Evolutionary conservation across 305 asterid genomes (phyloP).

Genomic region (Striga hermonthica): DNA sequence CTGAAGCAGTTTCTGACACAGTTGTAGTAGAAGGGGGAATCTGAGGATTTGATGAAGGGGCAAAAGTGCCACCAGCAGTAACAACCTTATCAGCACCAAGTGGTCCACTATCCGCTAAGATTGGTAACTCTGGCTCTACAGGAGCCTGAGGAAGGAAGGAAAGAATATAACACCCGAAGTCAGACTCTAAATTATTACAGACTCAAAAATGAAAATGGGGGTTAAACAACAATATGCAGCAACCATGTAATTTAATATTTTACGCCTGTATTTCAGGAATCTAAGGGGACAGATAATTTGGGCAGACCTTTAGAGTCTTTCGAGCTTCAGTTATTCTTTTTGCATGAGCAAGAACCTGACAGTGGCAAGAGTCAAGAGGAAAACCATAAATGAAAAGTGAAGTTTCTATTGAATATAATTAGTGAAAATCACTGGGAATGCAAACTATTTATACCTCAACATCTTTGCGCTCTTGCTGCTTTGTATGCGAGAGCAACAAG

Average conservation of each 20-base stretch:
- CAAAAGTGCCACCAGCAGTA: conserved; percentile 35
- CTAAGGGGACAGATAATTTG: not conserved
- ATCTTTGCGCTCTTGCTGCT: conserved; percentile 89
- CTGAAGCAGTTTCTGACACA: conserved; percentile 71
- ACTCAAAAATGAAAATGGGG: conserved; percentile 14
- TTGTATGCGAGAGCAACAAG: conserved; percentile 88
- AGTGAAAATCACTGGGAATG: conserved; percentile 10
- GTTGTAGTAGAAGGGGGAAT: conserved; percentile 48
- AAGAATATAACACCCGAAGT: conserved; percentile 22
- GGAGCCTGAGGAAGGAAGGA: conserved; percentile 48
- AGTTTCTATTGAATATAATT: conserved; percentile 18
- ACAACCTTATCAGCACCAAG: conserved; percentile 46
- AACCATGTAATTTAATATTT: not conserved
- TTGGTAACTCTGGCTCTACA: conserved; percentile 43
- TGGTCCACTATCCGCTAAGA: conserved; percentile 48
- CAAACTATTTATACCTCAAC: conserved; percentile 56
- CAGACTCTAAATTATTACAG: not conserved
- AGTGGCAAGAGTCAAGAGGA: conserved; percentile 24
- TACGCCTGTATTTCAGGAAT: conserved; percentile 13
- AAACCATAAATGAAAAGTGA: conserved; percentile 3
- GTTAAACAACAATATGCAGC: not conserved
- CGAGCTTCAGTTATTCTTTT: conserved; percentile 83
- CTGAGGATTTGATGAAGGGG: conserved; percentile 55
- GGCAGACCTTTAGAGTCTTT: conserved; percentile 65
- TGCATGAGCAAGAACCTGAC: conserved; percentile 88